Evolutionary conservation across 2,329 filamentous ascomycete genomes (phyloP), one percentile per base, ranked within the genome.

Genomic region (Endocalyx cinctus): DNA sequence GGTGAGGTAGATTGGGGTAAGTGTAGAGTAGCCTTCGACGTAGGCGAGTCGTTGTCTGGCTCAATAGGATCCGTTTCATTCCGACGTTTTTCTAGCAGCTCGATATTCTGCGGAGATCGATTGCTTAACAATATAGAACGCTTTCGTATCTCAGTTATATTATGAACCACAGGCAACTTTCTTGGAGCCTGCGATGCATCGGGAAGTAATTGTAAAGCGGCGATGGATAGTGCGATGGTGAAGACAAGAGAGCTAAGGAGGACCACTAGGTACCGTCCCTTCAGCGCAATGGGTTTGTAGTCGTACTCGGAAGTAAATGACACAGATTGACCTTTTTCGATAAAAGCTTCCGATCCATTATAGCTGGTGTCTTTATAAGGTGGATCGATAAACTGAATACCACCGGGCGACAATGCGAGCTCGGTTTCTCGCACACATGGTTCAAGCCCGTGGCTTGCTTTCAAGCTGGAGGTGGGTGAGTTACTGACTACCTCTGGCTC

Each of bases 191-290:
- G 25, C 17, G 45, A 45, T 10, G 34, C 40, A 14, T 51, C 34
- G 12, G 57, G 57, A 5, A 60, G 44, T 26, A 47, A 38, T 17
- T 46, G 51, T 28, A 52, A 43, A 2, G 51, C 47, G 16, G 54
- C 20, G 35, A 53, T 54, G 17, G 47, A 46, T 10, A 59, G 17
- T 1, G 25, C 46, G 12, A 59, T 40, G 10, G 58, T 41, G 20
- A 41, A 12, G 10, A 47, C 19, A 15, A 55, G 36, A 10, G 23
- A 27, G 5, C 38, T 35, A 12, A 50, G 30, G 5, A 52, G 22
- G 11, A 23, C 14, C 7, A 45, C 12, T 22, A 53, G 30, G 23
- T 48, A 46, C 10, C 25, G 30, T 34, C 33, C 34, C 33, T 41
- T 42, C 17, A 55, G 29, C 4, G 40, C 35, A 10, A 34, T 22